Base-by-base conservation (phyloP, 352 stramenopile genomes). In the Phytopythium montanum region DNA sequence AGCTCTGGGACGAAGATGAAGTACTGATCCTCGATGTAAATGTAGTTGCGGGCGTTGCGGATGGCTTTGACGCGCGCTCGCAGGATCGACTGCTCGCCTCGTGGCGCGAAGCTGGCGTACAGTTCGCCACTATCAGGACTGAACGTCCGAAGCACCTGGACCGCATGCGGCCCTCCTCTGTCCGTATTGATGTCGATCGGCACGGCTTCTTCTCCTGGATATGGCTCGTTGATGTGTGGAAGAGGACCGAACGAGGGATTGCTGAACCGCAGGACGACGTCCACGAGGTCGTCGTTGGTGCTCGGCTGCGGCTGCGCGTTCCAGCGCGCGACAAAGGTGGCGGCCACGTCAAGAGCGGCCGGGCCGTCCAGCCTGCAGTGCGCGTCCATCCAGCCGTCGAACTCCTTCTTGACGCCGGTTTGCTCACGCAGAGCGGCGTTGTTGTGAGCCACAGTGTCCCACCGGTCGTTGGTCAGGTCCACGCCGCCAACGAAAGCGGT, bases 11-110 rank as follows among this genome's bases (percentile, higher is more conserved):
- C 73, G 28, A 76, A 58, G 54, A 87, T 80, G 45, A 90, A 90
- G 65, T 90, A 88, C 65, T 90, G 75, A 50, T 90, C 80, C 54
- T 88, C 73, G 57, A 90, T 76, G 56, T 79, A 88, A 21, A 90
- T 73, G 62, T 73, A 85, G 61, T 90, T 90, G 51, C 66, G 64
- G 1, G 77, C 80, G 23, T 79, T 70, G 3, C 55, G 62, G 58
- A 88, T 83, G 39, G 77, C 80, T 61, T 90, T 85, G 38, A 84
- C 70, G 36, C 76, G 69, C 18, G 70, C 62, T 42, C 81, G 62
- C 23, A 83, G 71, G 29, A 90, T 72, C 16, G 71, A 76, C 39
- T 84, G 70, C 54, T 90, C 75, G 7, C 80, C 80, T 9, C 73
- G 56, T 2, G 80, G 80, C 2, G 80, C 80, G 39, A 88, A 76